Base-by-base conservation (phyloP, 306 rosid species). In the Fragaria ananassa region DNA sequence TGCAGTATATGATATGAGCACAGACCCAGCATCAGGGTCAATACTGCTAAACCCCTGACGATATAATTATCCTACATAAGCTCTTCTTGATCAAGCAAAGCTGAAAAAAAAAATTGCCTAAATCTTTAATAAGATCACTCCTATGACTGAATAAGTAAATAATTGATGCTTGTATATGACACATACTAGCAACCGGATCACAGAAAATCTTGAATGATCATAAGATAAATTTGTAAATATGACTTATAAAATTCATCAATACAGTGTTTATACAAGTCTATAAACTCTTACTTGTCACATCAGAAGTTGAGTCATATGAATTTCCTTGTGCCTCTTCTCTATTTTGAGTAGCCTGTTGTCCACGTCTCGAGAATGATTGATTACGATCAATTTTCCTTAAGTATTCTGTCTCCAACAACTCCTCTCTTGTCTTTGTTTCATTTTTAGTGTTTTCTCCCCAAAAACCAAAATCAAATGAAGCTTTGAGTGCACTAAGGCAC, bases 401-500 rank as follows among this genome's bases (percentile, higher is more conserved):
- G 69, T 84, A 83, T 82, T 84, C 83, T 76, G 57, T 69, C 84
- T 84, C 83, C 76, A 90, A 77, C 72, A 82, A 84, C 61, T 89
- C 88, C 91, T 90, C 88, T 81, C 84, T 85, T 88, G 88, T 92
- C 80, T 89, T 89, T 68, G 91, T 68, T 78, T 19, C 81, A 79
- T 51, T 80, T 87, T 82, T 91, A 79, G 76, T 50, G 68, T 84
- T 81, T 74, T 88, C 95, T 71, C 79, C 87, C 39, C 79, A 85
- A 66, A 78, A 81, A 71, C 87, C 88, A 76, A 77, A 92, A 81
- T 80, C 86, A 83, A 92, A 92, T 75, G 90, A 92, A 66, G 86
- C 56, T 80, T 86, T 88, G 75, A 95, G 84, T 46, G 89, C 89
- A 76, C 90, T 85, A 74, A 95, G 91, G 87, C 96, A 92, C 64